Evolutionary conservation across 768 basidiomycete species (phyloP), one percentile per base, ranked within the genome.

Genomic region (Tricholoma sp.): DNA sequence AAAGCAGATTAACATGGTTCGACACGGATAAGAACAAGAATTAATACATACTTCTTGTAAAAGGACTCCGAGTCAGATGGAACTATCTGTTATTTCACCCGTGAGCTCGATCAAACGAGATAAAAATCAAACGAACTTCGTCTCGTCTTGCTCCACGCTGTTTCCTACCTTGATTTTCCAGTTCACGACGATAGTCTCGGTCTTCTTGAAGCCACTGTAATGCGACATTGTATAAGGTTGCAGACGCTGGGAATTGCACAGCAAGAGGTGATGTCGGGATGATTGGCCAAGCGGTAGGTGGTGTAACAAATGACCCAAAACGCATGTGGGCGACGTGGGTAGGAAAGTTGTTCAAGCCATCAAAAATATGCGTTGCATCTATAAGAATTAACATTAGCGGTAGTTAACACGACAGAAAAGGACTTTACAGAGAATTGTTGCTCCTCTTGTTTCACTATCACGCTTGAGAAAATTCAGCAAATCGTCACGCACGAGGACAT

Each of bases 311-410:
- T 11, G 77, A 73, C 4, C 97, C 97, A 49, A 94, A 79, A 22
- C 89, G 84, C 85, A 99, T 89, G 67, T 98, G 97, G 4, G 85
- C 85, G 58, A 98, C 77, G 66, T 96, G 92, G 0, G 95, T 98
- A 3, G 97, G 96, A 75, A 96, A 98, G n/a, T 80, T 71, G 65
- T 83, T 82, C 29, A 98, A 72, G 10, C 95, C 96, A 69, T 98
- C 96, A 62, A 94, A 97, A 64, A 99, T 97, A 70, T 99, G 97
- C 1, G 95, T 98, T 10, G 95, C 94, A 73, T 97, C 92, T 94
- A 64, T 34, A n/a, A n/a, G n/a, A n/a, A 54, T 32, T 32, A 39
- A 4, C 39, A 51, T 50, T 39, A 59, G 27, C 12, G 56, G 41
- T 29, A 54, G 8, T 55, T 46, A 18, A 60, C 55, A 52, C 56